Percentiles rank a stretch among this genome's conserved stretches.
Conservation (phyloP, 1,139 yeast species). For the Meyerozyma athensensis region DNA sequence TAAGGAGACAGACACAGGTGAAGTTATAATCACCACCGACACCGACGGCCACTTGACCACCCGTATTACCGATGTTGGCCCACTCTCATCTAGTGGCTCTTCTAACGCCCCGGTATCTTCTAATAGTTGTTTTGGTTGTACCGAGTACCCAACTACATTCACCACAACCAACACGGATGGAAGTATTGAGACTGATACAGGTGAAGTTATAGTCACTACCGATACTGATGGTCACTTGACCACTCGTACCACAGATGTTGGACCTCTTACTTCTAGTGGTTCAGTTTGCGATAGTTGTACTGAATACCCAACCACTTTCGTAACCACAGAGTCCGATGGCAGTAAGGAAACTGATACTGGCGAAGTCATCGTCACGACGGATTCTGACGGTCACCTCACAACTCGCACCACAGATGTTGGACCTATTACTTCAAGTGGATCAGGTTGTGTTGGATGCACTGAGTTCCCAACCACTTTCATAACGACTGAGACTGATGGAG, state of each 20-base stretch:
- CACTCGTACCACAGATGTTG: not conserved
- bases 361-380: slow-evolving; percentile 7
- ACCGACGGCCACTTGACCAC: slow-evolving; percentile 1
- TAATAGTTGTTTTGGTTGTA: not conserved
- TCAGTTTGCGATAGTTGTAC: not conserved
- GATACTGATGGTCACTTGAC: slow-evolving; percentile 8
- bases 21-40: slow-evolving; percentile 2
- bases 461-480: not conserved
- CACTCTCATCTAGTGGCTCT: not conserved
- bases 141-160: not conserved
- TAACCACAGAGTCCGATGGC: slow-evolving; percentile 1
- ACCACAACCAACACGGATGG: not conserved
- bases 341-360: not conserved
- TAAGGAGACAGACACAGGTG: slow-evolving; percentile 2
- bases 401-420: not conserved
- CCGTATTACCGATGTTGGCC: not conserved
- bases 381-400: not conserved
- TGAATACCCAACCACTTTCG: slow-evolving; percentile 7
- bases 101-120: not conserved
- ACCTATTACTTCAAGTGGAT: not conserved
- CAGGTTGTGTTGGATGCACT: not conserved
- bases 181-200: slow-evolving; percentile 4
- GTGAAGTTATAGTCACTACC: slow-evolving; percentile 10
- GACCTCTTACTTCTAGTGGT: not conserved
- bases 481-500: slow-evolving; percentile 3